Evolutionary conservation across 2,329 filamentous ascomycete genomes (phyloP).

Genomic region (Diaporthe sp.): DNA sequence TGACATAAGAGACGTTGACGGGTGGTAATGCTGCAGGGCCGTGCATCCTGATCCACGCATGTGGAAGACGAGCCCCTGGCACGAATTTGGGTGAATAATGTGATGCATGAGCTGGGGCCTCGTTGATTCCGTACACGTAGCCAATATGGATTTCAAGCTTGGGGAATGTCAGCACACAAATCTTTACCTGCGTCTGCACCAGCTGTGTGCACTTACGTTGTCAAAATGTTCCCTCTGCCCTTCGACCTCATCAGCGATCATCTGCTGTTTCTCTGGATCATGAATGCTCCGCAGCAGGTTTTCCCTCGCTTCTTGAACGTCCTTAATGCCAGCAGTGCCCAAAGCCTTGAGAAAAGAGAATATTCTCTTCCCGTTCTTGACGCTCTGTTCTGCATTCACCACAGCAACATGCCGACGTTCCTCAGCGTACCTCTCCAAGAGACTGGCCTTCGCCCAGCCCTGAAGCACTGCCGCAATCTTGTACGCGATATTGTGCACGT

Average conservation of each 20-base stretch:
- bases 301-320: slow-evolving; percentile 46
- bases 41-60: slow-evolving; percentile 52
- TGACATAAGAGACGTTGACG: slow-evolving; percentile 51
- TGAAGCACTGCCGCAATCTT: slow-evolving; percentile 54
- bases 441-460: slow-evolving; percentile 43
- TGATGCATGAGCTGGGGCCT: slow-evolving; percentile 52
- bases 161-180: neutral
- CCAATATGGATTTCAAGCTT: slow-evolving; percentile 57
- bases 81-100: slow-evolving; percentile 52
- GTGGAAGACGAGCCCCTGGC: slow-evolving; percentile 54
- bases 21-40: slow-evolving; percentile 36
- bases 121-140: slow-evolving; percentile 54
- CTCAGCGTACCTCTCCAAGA: slow-evolving; percentile 52
- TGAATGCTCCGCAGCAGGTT: slow-evolving; percentile 48
- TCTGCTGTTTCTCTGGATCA: slow-evolving; percentile 46
- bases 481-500: slow-evolving; percentile 50
- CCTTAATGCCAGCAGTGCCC: slow-evolving; percentile 49
- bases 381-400: slow-evolving; percentile 55
- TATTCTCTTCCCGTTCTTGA: slow-evolving; percentile 58
- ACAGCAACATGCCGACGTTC: slow-evolving; percentile 55
- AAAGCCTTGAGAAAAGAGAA: slow-evolving; percentile 55
- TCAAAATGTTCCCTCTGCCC: slow-evolving; percentile 57
- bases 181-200: too few species aligned
- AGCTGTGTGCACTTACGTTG: slow-evolving; percentile 44
- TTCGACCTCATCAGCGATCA: slow-evolving; percentile 51